Evolutionary conservation across 1,284 basidiomycete species (phyloP), one percentile per base, ranked within the genome.

Genomic region (Termitomyces sp.): DNA sequence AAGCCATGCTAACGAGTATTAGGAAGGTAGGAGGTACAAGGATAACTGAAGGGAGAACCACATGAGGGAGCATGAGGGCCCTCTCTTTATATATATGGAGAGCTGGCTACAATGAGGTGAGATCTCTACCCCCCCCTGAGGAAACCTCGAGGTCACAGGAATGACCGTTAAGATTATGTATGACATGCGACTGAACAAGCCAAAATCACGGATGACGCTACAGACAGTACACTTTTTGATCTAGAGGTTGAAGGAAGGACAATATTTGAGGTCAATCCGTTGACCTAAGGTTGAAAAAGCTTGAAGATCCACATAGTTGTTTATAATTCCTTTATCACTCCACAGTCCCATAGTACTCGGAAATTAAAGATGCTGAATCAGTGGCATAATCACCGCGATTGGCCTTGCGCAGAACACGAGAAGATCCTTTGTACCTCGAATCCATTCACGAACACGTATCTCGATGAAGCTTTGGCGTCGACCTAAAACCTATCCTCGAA

Each of bases 1-100:
- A 73, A 40, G 71, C 68, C 67, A 73, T 71, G 24, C 62, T 46
- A 28, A 59, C 10, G 52, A 58, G 61, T 59, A 30, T 52, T 10
- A 41, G 58, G 61, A 50, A 66, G 66, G 47, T 65, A 44, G 61
- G 50, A 67, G 66, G 47, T 65, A 40, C 26, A 34, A 42, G 26
- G 31, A 52, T 53, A 19, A 17, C 4, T 51, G 42, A 21, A 36
- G 54, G 24, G 24, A 40, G 19, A 47, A 24, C 15, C 2, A 36
- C 34, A 24, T 17, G 31, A 26, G 30, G 12, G 40, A 1, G 15
- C 34, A 24, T n/a, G 31, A 26, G 30, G 12, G 40, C 2, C 7
- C 21, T 30, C 38, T 50, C 51, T 60, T 60, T 65, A 62, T 62
- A 62, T 41, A 40, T 13, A 15, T 31, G 24, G 10, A 5, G 54